Conservation (phyloP, 257 asterid genomes). For the Galeopsis tetrahit region DNA sequence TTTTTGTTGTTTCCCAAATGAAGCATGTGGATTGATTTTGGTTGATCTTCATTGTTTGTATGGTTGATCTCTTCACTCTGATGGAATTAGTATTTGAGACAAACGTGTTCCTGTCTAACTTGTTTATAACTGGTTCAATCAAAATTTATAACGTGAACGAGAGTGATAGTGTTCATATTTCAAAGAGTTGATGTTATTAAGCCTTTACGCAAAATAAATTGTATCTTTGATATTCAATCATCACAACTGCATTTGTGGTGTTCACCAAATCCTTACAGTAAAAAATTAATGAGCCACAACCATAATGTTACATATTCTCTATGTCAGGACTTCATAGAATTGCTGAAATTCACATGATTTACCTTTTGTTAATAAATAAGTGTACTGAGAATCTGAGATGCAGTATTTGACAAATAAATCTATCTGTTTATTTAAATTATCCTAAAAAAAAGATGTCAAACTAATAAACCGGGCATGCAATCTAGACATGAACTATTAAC, state of each 20-base stretch:
- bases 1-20: background rate
- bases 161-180: background rate
- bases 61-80: conserved; percentile 1
- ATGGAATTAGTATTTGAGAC: background rate
- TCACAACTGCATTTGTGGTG: background rate
- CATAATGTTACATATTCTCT: too few relatives aligned
- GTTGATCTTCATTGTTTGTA: background rate
- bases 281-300: too few relatives aligned
- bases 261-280: background rate
- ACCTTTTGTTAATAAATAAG: too few relatives aligned
- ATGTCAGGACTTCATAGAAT: too few relatives aligned
- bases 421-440: too few relatives aligned
- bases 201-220: background rate
- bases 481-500: background rate
- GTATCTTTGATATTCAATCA: conserved; percentile 5
- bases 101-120: background rate
- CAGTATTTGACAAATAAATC: background rate
- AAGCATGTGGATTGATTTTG: conserved; percentile 2
- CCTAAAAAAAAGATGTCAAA: background rate
- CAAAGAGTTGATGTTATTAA: background rate
- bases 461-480: background rate
- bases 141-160: background rate
- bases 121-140: background rate
- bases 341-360: too few relatives aligned
- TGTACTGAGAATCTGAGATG: too few relatives aligned